A percentile compares a stretch with the other conserved stretches of the same genome.
Conservation (phyloP, 176 grass and related monocot genomes). For the Oryza punctata region DNA sequence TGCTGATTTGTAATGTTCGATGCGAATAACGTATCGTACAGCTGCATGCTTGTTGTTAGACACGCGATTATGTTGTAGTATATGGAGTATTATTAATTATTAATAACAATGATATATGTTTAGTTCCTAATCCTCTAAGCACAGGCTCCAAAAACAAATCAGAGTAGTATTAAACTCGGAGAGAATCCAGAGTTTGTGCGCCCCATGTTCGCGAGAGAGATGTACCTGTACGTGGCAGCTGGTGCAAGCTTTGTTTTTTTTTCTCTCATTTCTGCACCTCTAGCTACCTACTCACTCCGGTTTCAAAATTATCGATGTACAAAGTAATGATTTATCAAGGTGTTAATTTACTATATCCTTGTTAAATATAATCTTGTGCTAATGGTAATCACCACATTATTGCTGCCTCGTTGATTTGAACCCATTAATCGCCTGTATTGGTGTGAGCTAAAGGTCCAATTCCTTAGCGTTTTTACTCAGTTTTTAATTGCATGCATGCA, state of each 20-base stretch:
- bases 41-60: constrained; percentile 15
- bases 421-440: no score
- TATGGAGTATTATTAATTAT: not conserved
- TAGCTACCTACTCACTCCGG: no score
- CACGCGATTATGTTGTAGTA: not conserved
- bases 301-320: no score
- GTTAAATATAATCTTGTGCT: no score
- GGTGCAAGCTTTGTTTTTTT: not conserved
- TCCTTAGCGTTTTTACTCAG: no score
- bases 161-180: not conserved
- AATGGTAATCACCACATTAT: no score
- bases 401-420: no score
- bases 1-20: not conserved
- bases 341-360: no score
- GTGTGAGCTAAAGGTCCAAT: no score
- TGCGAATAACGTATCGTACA: not conserved
- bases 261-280: not conserved
- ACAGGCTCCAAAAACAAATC: not conserved
- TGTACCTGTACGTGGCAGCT: constrained; percentile 30
- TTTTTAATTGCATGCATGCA: no score
- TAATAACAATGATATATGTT: not conserved
- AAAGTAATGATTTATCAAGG: no score
- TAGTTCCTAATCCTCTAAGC: constrained; percentile 6
- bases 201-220: constrained; percentile 34
- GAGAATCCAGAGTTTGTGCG: constrained; percentile 24